Percentiles rank a stretch among this genome's conserved stretches.
phyloP scores from a whole-genome alignment of 495 filamentous ascomycete genomes.

The Neurospora sp. region DNA sequence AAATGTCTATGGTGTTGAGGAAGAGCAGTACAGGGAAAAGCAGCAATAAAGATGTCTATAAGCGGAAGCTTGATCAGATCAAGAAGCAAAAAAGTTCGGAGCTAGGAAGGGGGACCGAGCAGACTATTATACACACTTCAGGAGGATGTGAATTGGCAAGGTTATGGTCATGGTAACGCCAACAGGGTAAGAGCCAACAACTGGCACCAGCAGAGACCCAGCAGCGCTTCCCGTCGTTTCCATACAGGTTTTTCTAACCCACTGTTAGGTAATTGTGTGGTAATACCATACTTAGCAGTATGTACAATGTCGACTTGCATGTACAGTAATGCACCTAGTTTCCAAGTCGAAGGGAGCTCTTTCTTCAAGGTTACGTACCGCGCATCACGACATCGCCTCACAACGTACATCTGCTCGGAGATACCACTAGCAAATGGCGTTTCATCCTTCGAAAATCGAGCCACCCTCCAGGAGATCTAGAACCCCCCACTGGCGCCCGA shows the following conservation, averaged over 20 bases:
- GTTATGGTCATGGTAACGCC: background rate
- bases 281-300: background rate
- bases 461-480: background rate
- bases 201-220: background rate
- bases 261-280: background rate
- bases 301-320: background rate
- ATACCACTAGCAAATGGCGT: background rate
- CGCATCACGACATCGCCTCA: background rate
- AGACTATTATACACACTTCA: background rate
- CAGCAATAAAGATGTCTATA: background rate
- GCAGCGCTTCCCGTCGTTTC: background rate
- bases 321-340: background rate
- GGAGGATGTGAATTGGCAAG: background rate
- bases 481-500: background rate
- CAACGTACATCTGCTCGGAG: background rate
- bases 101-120: background rate
- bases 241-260: background rate
- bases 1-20: background rate
- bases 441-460: background rate
- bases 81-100: background rate
- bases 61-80: background rate
- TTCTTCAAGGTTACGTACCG: background rate
- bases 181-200: background rate
- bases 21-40: background rate
- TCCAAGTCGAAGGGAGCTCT: background rate